Evolutionary conservation across 2,329 filamentous ascomycete genomes (phyloP), one percentile per base, ranked within the genome.

Genomic region (Paecilomyces niveus): DNA sequence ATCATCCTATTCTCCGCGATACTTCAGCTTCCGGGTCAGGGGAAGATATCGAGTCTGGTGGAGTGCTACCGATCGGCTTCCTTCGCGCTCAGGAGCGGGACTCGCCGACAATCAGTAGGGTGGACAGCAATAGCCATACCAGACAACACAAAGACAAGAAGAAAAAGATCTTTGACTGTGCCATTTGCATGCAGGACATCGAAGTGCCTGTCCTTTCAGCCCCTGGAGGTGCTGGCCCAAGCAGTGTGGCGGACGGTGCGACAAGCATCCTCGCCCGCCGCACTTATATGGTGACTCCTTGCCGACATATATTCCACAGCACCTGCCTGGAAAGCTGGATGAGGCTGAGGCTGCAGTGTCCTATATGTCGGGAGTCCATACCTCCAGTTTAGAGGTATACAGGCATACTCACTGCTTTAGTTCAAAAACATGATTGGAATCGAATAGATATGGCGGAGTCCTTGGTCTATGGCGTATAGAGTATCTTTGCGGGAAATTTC

Each of bases 241-340:
- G 68, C 59, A 70, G 75, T 29, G 72, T 77, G 52, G 63, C 77
- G 15, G 75, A 78, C 54, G 71, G 78, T 50, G 75, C 75, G 4
- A 73, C 85, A 0, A 87, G 87, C 31, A 84, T 96, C 57, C 80
- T 97, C 64, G 89, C 89, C 32, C 81, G 93, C 61, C 84, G 92
- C 54, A 81, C 84, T 65, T 97, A 97, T 76, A 99, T 99, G 94
- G 90, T 97, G 22, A 99, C 94, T 58, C 94, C 94, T 54, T 99
- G 94, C 74, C 81, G 92, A 57, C 94, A 99, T 76, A 92, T 97
- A 54, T 99, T 99, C 72, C 94, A 99, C 71, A 94, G 87, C 58
- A 80, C 83, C 32, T 99, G 94, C 74, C 77, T 99, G 65, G 93
- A 97, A 76, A 92, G 91, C 45, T 97, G 94, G 94, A 94, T 99